Base-by-base conservation (phyloP, 1,139 yeast species). In the Arxiozyma bovina region DNA sequence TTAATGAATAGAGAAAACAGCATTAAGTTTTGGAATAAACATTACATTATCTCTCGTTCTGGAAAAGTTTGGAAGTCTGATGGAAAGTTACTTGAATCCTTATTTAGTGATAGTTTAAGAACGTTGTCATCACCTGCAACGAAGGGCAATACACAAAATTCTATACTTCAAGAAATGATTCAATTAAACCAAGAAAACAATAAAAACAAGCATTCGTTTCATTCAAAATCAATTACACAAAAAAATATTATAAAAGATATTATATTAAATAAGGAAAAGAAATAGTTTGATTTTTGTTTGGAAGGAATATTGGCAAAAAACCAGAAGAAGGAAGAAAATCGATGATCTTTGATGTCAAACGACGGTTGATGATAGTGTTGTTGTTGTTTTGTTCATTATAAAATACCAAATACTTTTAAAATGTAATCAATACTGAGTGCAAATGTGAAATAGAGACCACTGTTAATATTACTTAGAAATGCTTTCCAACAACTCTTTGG, bases 401-500 rank as follows among this genome's bases (percentile, higher is more conserved):
- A 23, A n/a, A 45, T 42, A 7, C 71, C 71, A 34, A 70, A 49
- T 9, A 61, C 50, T 58, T 75, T 74, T 62, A 81, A 68, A 44
- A 83, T 57, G 69, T 90, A 93, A 69, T 93, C 98, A 50, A 83
- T 64, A 47, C 86, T 66, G 63, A 90, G 80, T 11, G 97, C 98
- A 40, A 77, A 73, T 77, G 90, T 84, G 60, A 93, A 77, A 52
- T 81, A 79, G 63, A 85, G 80, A 1, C 98, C 99, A 4, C 96
- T 87, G 57, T 77, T 76, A 61, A 91, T 86, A 70, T 91, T 93
- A 48, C 82, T 80, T 18, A 77, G 77, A 69, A 93, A 93, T 69
- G 84, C 81, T 53, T 75, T 74, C 93, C 97, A 88, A 71, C 99
- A 93, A 65, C 83, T 79, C 42, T 72, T 76, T 23, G 96, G 96